phyloP scores from a whole-genome alignment of 2,329 filamentous ascomycete species.

The Teratosphaeria gauchensis region DNA sequence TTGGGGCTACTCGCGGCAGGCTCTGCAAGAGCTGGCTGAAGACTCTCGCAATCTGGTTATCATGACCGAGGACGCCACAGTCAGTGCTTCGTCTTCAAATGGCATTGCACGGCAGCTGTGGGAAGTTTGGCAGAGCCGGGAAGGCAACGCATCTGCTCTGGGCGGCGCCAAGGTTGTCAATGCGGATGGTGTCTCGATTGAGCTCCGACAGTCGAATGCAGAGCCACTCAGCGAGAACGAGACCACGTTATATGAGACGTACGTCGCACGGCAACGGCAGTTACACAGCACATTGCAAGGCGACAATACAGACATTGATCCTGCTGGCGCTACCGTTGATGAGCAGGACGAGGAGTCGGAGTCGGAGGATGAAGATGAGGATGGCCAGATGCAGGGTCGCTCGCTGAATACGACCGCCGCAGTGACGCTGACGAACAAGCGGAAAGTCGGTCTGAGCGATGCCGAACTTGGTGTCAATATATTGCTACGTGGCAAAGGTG shows the following conservation, averaged over 20 bases:
- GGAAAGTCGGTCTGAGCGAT: slow-evolving; percentile 67
- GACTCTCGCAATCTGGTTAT: slow-evolving; percentile 77
- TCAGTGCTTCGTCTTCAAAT: slow-evolving; percentile 18
- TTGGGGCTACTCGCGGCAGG: slow-evolving; percentile 87
- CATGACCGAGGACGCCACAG: slow-evolving; percentile 30
- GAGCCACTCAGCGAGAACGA: slow-evolving; percentile 69
- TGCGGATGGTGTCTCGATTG: slow-evolving; percentile 45
- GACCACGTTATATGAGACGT: slow-evolving; percentile 77
- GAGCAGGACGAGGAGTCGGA: slow-evolving; percentile 80
- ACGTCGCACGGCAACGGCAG: slow-evolving; percentile 78
- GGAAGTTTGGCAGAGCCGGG: slow-evolving; percentile 39
- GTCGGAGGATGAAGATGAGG: slow-evolving; percentile 80
- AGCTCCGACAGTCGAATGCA: slow-evolving; percentile 31
- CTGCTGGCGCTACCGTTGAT: slow-evolving; percentile 48
- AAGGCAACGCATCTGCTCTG: slow-evolving; percentile 11
- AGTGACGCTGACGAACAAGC: slow-evolving; percentile 66
- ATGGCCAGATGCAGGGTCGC: slow-evolving; percentile 82
- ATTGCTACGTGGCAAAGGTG: slow-evolving; percentile 67
- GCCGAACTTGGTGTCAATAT: slow-evolving; percentile 89
- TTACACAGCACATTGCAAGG: slow-evolving; percentile 73
- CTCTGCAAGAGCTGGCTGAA: slow-evolving; percentile 62
- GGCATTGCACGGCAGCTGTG: slow-evolving; percentile 68
- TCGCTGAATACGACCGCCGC: slow-evolving; percentile 81
- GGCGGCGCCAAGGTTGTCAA: slow-evolving; percentile 42
- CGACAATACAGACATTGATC: slow-evolving; percentile 56